Base-by-base conservation (phyloP, 176 grass and related monocot genomes). In the Eremochloa ophiuroides region DNA sequence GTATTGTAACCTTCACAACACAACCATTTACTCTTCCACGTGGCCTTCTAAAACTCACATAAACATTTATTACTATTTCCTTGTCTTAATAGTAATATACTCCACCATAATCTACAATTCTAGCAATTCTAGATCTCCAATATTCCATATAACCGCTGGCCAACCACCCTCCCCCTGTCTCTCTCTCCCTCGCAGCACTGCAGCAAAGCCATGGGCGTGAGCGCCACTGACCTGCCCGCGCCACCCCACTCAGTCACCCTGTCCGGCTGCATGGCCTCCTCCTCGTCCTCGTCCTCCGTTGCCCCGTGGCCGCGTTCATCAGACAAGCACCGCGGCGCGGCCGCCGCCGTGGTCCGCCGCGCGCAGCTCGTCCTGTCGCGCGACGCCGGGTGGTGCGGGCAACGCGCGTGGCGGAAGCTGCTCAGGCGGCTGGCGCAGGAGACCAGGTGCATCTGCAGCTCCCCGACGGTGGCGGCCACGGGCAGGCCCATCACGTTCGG, bases 381-480 rank as follows among this genome's bases (percentile, higher is more conserved):
- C 35, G 91, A 88, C 28, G 73, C 28, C 1, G 81, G 89, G 13
- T 80, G 90, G 82, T 83, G 87, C 78, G 76, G 87, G 14, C 86
- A 80, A n/a, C 80, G 88, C 29, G 79, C 71, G 27, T 93, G 93
- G 87, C 81, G 96, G 46, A 75, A 67, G 76, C 56, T 99, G 33
- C 85, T 99, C 34, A 73, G 88, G 82, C 92, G 86, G 71, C 41
- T 99, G 39, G 86, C 90, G 46, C 90, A 90, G 83, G 90, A 93
- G 85, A 90, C 91, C 61, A 93, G 64, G 82, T 88, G 85, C 85
- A 84, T 91, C 56, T 91, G 48, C 75, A 83, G 69, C 87, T 75
- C 85, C 42, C 79, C 83, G 40, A 11, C 69, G 87, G 73, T 78
- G 11, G 73, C 82, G 11, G 43, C 76, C 1, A 43, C 78, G 42